Base-by-base conservation (phyloP, 2,329 filamentous ascomycete genomes). In the Shiraia bambusicola region DNA sequence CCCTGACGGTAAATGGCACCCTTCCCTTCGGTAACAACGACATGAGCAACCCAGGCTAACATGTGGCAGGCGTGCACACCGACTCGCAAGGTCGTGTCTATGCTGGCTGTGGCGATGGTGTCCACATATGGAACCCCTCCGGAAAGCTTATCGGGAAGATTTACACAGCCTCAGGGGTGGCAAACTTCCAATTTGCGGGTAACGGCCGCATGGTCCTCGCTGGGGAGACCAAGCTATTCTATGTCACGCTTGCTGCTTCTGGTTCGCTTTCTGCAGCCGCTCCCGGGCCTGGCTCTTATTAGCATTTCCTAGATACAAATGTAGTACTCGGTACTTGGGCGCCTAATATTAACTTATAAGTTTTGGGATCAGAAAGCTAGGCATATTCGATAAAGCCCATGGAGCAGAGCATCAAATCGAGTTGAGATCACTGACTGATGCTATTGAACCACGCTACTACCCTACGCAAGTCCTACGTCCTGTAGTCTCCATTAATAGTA, bases 401-500 rank as follows among this genome's bases (percentile, higher is more conserved):
- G 19, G 8, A 22, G 19, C 8, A 22, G 4, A 22, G 19, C 19
- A 22, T n/a, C n/a, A 22, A 8, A 22, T 22, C 4, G 8, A 22
- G 8, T 22, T 8, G 8, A 8, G 8, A 22, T 5, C 19, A 22
- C 8, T 8, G 8, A 22, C 8, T 22, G 19, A 22, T 22, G 4
- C 4, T 22, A 22, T 15, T 4, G 4, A 29, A 11, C 11, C 11
- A n/a, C 14, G 14, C 12, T 29, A 10, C 14, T 29, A n/a, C 12
- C 28, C 11, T 29, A 24, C 13, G 8, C 25, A 16, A 16, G 31
- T 34, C 16, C 34, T 59, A 83, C 24, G 82, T 84, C 57, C 82
- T 69, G 65, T 85, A 85, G 65, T 85, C 82, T 27, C 80, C 82
- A 61, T 85, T 85, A 56, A 85, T 85, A 36, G 81, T 84, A 34